phyloP scores from a whole-genome alignment of 2,329 filamentous ascomycete genomes.

The Aspergillus aculeatinus region DNA sequence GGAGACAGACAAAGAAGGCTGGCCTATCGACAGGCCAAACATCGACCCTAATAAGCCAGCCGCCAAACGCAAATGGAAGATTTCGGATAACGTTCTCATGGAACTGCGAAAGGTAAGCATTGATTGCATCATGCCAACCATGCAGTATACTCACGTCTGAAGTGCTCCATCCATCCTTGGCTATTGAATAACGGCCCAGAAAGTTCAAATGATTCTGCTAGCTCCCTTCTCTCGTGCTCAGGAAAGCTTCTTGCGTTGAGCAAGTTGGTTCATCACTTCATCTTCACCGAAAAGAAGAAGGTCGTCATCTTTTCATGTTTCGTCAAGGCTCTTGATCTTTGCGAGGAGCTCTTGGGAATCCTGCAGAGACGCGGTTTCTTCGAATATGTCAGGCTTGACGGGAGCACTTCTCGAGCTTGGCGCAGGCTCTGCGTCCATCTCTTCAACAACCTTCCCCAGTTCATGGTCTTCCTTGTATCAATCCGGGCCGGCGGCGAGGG shows the following conservation, averaged over 20 bases:
- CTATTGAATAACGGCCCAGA: constrained; percentile 48
- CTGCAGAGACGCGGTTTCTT: constrained; percentile 47
- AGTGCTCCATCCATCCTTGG: constrained; percentile 56
- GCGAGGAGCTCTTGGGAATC: constrained; percentile 51
- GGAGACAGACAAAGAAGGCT: not conserved
- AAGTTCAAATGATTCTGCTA: constrained; percentile 40
- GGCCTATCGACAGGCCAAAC: constrained; percentile 20
- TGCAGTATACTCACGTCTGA: not conserved
- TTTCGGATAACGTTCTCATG: constrained; percentile 51
- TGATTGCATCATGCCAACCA: not conserved
- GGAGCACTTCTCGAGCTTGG: constrained; percentile 48
- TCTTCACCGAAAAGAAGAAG: constrained; percentile 37
- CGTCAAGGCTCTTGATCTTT: constrained; percentile 51
- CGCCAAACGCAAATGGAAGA: constrained; percentile 30
- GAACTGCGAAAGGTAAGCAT: constrained; percentile 50
- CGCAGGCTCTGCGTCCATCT: constrained; percentile 55
- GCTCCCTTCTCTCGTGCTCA: constrained; percentile 52
- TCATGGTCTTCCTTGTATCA: constrained; percentile 57
- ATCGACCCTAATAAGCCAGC: not conserved
- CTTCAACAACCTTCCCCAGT: constrained; percentile 51
- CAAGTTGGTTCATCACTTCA: constrained; percentile 38
- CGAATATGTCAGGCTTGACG: constrained; percentile 53
- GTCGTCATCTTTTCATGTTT: constrained; percentile 59
- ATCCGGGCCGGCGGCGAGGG: constrained; percentile 57
- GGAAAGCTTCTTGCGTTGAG: constrained; percentile 58